phyloP scores from a whole-genome alignment of 1,284 basidiomycete species.

The Blastosporella zonata region DNA sequence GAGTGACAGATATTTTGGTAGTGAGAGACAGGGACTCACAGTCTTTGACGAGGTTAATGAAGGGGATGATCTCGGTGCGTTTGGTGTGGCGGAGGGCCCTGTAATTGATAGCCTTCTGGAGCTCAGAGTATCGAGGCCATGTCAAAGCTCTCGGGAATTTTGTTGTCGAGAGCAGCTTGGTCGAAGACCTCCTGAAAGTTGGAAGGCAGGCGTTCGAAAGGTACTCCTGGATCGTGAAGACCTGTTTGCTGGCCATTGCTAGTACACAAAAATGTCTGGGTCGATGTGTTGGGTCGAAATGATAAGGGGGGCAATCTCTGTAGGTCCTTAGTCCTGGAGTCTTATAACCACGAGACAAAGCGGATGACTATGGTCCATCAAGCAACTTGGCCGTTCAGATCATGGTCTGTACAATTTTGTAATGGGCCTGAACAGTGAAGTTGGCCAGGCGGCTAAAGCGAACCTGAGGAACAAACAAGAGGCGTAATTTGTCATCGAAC shows the following conservation, averaged over 20 bases:
- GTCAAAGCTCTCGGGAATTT: constrained; percentile 5
- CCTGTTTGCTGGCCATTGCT: background rate
- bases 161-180: background rate
- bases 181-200: constrained; percentile 10
- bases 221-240: constrained; percentile 12
- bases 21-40: constrained; percentile 5
- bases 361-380: no score
- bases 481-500: no score
- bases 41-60: constrained; percentile 3
- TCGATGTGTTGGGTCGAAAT: no score
- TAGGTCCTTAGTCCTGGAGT: no score
- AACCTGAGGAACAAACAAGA: no score
- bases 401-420: no score
- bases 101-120: constrained; percentile 11
- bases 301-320: no score
- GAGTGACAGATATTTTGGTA: background rate
- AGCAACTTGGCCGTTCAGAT: no score
- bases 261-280: no score
- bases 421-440: no score
- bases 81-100: constrained; percentile 8
- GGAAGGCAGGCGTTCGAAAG: constrained; percentile 11
- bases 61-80: constrained; percentile 10
- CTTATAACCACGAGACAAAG: no score
- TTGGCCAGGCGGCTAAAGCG: no score
- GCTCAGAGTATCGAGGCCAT: constrained; percentile 18